phyloP scores from a whole-genome alignment of 441 rosid species.

The Pelargonium cotyledonis region DNA sequence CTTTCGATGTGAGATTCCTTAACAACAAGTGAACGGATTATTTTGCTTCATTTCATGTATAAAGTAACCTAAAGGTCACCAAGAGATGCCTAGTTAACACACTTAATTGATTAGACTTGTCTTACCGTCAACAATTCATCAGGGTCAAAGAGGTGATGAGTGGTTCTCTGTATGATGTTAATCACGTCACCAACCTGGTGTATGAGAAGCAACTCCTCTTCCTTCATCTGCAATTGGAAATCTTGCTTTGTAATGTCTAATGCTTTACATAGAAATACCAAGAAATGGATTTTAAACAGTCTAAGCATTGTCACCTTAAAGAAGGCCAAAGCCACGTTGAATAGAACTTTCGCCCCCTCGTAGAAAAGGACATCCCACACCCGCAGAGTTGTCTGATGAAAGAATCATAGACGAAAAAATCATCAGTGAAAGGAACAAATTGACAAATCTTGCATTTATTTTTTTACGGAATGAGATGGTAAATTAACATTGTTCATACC shows the following conservation, averaged over 20 bases:
- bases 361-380: constrained; percentile 98
- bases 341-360: constrained; percentile 93
- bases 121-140: constrained; percentile 80
- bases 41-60: background rate
- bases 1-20: too few relatives aligned
- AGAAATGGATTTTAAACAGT: background rate
- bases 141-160: constrained; percentile 92
- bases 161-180: constrained; percentile 70
- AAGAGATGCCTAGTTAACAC: background rate
- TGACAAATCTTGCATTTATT: constrained; percentile 2
- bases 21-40: too few relatives aligned
- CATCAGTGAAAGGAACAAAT: constrained; percentile 10
- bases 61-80: background rate
- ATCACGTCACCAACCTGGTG: constrained; percentile 96
- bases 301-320: constrained; percentile 57
- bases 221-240: constrained; percentile 70
- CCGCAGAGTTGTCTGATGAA: constrained; percentile 76
- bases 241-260: background rate
- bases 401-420: constrained; percentile 2
- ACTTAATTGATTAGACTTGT: background rate
- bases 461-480: background rate
- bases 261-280: background rate
- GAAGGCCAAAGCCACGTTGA: constrained; percentile 93
- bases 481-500: constrained; percentile 35
- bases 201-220: constrained; percentile 70